phyloP scores from a whole-genome alignment of 352 stramenopile genomes.

The Globisporangium polare region DNA sequence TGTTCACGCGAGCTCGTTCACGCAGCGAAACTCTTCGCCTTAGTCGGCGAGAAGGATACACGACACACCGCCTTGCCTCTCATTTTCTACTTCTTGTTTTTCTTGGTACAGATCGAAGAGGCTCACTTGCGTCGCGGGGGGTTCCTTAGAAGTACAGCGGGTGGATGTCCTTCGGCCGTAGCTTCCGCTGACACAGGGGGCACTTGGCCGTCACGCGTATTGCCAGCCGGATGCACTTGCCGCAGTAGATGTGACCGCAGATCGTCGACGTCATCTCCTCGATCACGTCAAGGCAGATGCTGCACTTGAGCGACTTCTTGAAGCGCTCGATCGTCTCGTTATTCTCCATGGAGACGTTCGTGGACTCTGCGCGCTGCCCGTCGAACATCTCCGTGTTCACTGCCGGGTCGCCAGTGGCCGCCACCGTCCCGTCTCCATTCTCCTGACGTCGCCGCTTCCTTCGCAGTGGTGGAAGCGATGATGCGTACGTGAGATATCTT shows the following conservation, averaged over 20 bases:
- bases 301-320: slow-evolving; percentile 77
- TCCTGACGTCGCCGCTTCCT: slow-evolving; percentile 40
- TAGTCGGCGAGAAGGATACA: background rate
- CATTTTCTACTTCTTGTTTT: background rate
- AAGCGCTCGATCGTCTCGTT: slow-evolving; percentile 75
- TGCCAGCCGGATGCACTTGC: slow-evolving; percentile 61
- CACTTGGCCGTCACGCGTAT: slow-evolving; percentile 73
- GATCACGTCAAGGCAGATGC: slow-evolving; percentile 75
- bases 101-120: background rate
- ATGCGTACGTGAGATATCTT: slow-evolving; percentile 17
- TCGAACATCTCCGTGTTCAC: slow-evolving; percentile 25
- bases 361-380: slow-evolving; percentile 51
- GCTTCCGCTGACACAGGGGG: slow-evolving; percentile 59
- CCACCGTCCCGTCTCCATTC: background rate
- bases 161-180: slow-evolving; percentile 71
- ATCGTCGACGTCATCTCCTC: slow-evolving; percentile 78
- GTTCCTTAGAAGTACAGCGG: slow-evolving; percentile 68
- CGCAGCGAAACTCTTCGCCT: background rate
- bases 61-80: background rate
- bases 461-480: slow-evolving; percentile 20
- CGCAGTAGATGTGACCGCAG: slow-evolving; percentile 81
- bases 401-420: background rate
- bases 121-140: background rate
- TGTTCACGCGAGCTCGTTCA: background rate
- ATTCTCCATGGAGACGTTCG: slow-evolving; percentile 67